Evolutionary conservation across 2,329 filamentous ascomycete genomes (phyloP).

Genomic region (Lasiodiplodia gonubiensis): DNA sequence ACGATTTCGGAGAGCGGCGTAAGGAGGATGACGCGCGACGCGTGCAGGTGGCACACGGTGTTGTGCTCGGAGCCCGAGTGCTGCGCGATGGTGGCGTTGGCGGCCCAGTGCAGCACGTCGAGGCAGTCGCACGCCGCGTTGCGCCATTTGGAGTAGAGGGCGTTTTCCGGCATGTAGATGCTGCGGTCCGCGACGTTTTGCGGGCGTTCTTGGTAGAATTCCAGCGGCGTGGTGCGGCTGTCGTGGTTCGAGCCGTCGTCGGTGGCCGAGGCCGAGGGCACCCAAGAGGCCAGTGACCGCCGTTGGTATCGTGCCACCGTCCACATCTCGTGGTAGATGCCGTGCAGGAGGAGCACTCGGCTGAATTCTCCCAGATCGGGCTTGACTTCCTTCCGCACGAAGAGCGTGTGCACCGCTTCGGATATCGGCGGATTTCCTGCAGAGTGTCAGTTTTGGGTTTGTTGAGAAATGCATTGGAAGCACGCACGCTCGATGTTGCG

Average conservation of each 20-base stretch:
- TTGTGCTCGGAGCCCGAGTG: slow-evolving; percentile 59
- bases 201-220: slow-evolving; percentile 43
- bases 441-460: neutral
- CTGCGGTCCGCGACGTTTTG: slow-evolving; percentile 29
- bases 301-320: slow-evolving; percentile 55
- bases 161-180: slow-evolving; percentile 48
- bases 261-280: slow-evolving; percentile 35
- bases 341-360: slow-evolving; percentile 56
- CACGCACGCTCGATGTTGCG: slow-evolving; percentile 16
- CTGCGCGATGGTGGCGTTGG: slow-evolving; percentile 58
- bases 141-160: slow-evolving; percentile 56
- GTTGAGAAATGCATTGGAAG: too few relatives aligned
- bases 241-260: slow-evolving; percentile 20
- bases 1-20: slow-evolving; percentile 56
- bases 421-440: slow-evolving; percentile 42
- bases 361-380: slow-evolving; percentile 56
- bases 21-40: slow-evolving; percentile 59
- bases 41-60: slow-evolving; percentile 62
- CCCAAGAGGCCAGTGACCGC: slow-evolving; percentile 51
- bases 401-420: slow-evolving; percentile 53
- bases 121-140: slow-evolving; percentile 56
- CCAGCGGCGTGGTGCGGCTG: neutral
- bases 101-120: slow-evolving; percentile 64
- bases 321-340: slow-evolving; percentile 57
- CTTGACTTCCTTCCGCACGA: slow-evolving; percentile 56